A percentile compares a stretch with the other conserved stretches of the same genome.
These are phyloP conservation scores for Linum tenue DNA, from an alignment of 345 rosid species.

Conservation along the genomic window DNA sequence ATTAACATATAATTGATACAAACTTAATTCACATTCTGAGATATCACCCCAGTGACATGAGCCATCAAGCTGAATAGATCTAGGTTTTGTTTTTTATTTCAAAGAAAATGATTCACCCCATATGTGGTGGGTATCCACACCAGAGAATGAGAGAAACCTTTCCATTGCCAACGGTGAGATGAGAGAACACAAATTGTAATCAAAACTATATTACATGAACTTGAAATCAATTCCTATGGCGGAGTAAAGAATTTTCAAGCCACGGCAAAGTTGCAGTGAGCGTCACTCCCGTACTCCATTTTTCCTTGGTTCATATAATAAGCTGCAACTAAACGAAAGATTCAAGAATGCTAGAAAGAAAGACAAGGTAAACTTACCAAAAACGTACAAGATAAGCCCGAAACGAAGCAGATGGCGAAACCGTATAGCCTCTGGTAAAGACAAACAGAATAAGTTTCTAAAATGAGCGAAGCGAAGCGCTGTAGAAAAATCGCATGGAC, in stretches of 20 bases:
- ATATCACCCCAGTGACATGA: too few species aligned
- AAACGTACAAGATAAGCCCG: constrained; percentile 69
- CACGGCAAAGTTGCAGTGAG: neutral
- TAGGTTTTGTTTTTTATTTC: neutral
- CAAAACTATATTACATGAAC: neutral
- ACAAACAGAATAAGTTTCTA: neutral
- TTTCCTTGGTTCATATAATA: neutral
- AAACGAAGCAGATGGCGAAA: constrained; percentile 68
- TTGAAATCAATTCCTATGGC: too few species aligned
- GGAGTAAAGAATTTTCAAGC: too few species aligned
- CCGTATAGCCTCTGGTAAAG: constrained; percentile 63
- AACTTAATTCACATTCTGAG: too few species aligned
- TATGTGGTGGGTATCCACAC: neutral
- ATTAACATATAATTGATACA: too few species aligned
- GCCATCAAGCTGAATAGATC: too few species aligned
- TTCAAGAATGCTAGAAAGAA: neutral
- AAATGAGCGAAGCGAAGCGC: neutral
- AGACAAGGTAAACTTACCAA: constrained; percentile 42
- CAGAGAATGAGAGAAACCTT: neutral
- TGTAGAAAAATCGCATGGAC: neutral
- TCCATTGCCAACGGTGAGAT: neutral
- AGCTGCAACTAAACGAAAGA: neutral
- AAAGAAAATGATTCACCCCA: neutral
- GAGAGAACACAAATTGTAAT: neutral
- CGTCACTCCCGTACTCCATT: too few species aligned